Conservation (phyloP, 805 yeast genomes). For the Metschnikowia kofuensis region DNA sequence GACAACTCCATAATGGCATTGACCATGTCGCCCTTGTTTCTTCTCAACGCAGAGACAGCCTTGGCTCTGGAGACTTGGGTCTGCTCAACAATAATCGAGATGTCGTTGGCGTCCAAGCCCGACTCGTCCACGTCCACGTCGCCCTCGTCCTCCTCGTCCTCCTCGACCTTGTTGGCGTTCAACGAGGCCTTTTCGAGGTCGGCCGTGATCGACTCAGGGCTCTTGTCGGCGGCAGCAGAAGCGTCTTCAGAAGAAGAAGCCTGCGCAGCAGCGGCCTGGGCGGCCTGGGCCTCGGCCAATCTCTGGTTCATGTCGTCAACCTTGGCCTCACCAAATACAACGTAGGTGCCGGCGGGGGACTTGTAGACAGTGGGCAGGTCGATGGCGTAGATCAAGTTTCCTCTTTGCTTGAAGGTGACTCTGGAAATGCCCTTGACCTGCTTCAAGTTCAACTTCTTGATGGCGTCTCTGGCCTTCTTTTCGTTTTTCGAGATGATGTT, state of each 20-base stretch:
- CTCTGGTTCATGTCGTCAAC: conserved; percentile 90
- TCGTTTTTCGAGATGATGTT: conserved; percentile 84
- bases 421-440: conserved; percentile 89
- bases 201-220: conserved; percentile 78
- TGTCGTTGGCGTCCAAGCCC: conserved; percentile 79
- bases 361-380: conserved; percentile 94
- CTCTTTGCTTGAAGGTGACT: conserved; percentile 93
- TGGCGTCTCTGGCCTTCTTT: conserved; percentile 90
- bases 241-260: conserved; percentile 39
- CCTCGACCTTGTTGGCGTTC: conserved; percentile 36
- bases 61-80: conserved; percentile 84
- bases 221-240: conserved; percentile 43
- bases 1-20: conserved; percentile 88
- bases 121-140: conserved; percentile 86
- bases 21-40: conserved; percentile 90
- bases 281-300: conserved; percentile 76
- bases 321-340: conserved; percentile 97
- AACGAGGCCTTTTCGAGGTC: conserved; percentile 71
- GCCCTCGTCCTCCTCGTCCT: conserved; percentile 55
- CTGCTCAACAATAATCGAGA: conserved; percentile 86
- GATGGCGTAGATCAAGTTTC: conserved; percentile 85
- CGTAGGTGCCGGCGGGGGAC: conserved; percentile 89
- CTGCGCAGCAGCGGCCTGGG: conserved; percentile 56
- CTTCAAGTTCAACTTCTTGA: conserved; percentile 85
- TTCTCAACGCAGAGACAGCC: conserved; percentile 88